phyloP scores from a whole-genome alignment of 2,329 filamentous ascomycete species.

The Hypoxylon sp. region DNA sequence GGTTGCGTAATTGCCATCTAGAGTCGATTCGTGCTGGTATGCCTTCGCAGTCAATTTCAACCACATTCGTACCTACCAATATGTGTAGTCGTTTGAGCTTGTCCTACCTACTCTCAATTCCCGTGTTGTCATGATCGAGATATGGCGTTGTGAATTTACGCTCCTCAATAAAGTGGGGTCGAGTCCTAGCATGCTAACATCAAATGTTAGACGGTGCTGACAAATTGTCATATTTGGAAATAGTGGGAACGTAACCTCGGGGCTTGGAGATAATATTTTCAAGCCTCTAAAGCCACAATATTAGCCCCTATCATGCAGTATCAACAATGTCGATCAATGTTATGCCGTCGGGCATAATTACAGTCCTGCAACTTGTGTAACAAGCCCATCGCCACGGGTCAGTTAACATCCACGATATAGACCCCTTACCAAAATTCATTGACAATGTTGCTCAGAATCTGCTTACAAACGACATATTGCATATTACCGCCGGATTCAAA shows the following conservation, averaged over 20 bases:
- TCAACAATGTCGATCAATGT: conserved; percentile 20
- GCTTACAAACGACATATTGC: conserved; percentile 47
- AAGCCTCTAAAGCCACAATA: not conserved
- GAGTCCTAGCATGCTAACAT: not conserved
- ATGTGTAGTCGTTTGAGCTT: no score
- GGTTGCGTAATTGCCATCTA: no score
- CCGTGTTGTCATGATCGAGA: no score
- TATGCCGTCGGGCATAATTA: conserved; percentile 25
- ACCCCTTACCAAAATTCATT: not conserved
- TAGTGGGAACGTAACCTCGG: not conserved
- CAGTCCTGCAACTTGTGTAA: conserved; percentile 45
- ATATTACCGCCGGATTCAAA: conserved; percentile 45
- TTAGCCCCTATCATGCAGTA: not conserved
- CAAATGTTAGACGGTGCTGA: conserved; percentile 2
- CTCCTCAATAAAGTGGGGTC: not conserved
- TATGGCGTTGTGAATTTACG: not conserved
- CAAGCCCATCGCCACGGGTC: conserved; percentile 48
- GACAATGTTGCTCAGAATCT: conserved; percentile 35
- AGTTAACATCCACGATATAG: not conserved
- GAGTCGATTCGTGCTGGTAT: not conserved
- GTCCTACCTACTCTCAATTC: no score
- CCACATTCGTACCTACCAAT: not conserved
- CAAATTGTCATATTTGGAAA: conserved; percentile 13
- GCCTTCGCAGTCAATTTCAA: not conserved
- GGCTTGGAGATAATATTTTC: not conserved